Base-by-base conservation (phyloP, 208 protist species). In the Crithidia sp. region DNA sequence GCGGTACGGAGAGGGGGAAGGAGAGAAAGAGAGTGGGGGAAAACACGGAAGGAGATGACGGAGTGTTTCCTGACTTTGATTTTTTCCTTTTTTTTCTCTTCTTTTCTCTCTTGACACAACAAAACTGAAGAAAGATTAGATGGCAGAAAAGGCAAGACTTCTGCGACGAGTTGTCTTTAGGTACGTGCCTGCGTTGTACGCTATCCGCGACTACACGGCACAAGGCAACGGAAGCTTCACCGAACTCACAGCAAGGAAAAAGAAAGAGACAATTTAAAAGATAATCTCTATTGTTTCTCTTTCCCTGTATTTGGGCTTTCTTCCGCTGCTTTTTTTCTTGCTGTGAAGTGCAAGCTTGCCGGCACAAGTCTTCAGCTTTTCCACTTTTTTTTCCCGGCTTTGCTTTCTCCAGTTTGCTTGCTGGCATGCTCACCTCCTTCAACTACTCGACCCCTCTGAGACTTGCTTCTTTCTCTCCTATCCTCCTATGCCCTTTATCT, bases 81-180 rank as follows among this genome's bases (percentile, higher is more conserved):
- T 58, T 58, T 58, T 58, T 58, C 17, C 40, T 40, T 58, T 58
- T 49, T 39, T 58, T 58, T 55, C 50, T 17, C 50, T 57, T 63
- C 60, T n/a, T 73, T 65, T 41, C 0, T 41, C 0, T 61, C 47
- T 40, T 62, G 10, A 13, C 16, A 43, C 40, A 28, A 28, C 28
- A 28, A 28, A 28, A 28, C 28, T 2, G 1, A 28, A 28, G 28
- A 28, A 28, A 1, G 28, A 28, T 28, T 28, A 28, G 28, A 28
- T 28, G 28, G 28, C 28, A 28, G 28, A 28, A 28, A 28, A 28
- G 28, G 28, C 28, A 28, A 28, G 0, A 28, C 28, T 28, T 28
- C 28, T 28, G 28, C 28, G 28, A 28, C 28, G 28, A 28, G 28
- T 28, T 28, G 28, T 28, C 28, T 28, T 28, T 28, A 28, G 28